These are phyloP conservation scores for Plectranthus barbatus DNA, from an alignment of 257 asterid species.

Conservation along the genomic window DNA sequence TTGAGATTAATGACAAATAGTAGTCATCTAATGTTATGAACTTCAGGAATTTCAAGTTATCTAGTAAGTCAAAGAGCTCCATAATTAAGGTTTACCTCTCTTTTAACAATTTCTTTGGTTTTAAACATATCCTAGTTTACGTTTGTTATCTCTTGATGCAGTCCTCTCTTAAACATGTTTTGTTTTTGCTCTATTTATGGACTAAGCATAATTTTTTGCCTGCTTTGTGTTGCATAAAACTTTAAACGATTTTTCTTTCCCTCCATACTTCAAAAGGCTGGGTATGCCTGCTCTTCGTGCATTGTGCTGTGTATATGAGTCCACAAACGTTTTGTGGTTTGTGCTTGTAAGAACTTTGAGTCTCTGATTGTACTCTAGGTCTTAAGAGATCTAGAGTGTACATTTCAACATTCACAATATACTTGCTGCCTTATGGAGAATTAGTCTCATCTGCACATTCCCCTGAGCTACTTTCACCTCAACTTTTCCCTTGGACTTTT, in stretches of 20 bases:
- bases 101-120: neutral
- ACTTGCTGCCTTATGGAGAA: neutral
- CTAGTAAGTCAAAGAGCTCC: neutral
- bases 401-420: neutral
- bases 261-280: neutral
- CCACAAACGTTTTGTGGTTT: neutral
- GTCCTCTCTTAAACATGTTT: neutral
- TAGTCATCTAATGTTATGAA: neutral
- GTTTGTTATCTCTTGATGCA: neutral
- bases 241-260: neutral
- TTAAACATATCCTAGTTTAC: neutral
- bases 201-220: neutral
- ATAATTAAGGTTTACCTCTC: neutral
- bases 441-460: neutral
- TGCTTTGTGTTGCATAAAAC: neutral
- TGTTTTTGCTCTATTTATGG: too few relatives aligned
- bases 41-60: neutral
- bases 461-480: neutral
- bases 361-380: neutral
- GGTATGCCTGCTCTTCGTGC: neutral
- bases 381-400: neutral
- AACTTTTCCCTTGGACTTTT: neutral
- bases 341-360: neutral
- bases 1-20: neutral
- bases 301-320: neutral